Percentiles rank a stretch among this genome's conserved stretches.
Conservation (phyloP, 2,329 filamentous ascomycete genomes). For the Penicillium sp. region DNA sequence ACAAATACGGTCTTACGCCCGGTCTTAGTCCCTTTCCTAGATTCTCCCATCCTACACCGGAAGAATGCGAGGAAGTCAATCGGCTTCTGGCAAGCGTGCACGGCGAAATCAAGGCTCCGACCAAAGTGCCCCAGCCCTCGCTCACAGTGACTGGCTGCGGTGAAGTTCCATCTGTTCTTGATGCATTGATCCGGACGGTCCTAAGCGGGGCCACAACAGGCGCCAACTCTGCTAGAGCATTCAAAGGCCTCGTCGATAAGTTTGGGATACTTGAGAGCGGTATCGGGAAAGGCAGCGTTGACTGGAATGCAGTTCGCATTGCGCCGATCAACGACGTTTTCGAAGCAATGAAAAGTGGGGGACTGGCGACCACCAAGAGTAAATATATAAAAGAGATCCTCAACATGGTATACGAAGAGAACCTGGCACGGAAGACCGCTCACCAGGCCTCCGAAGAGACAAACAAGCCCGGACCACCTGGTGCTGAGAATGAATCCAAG, state of each 20-base stretch:
- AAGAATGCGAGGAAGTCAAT: slow-evolving; percentile 67
- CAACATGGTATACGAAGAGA: slow-evolving; percentile 67
- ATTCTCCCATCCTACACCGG: slow-evolving; percentile 59
- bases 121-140: slow-evolving; percentile 66
- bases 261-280: slow-evolving; percentile 63
- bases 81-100: slow-evolving; percentile 62
- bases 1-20: slow-evolving; percentile 51
- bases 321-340: slow-evolving; percentile 60
- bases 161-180: slow-evolving; percentile 62
- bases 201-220: slow-evolving; percentile 59
- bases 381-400: slow-evolving; percentile 70
- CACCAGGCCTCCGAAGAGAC: slow-evolving; percentile 45
- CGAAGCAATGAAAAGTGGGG: slow-evolving; percentile 66
- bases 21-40: slow-evolving; percentile 63
- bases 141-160: slow-evolving; percentile 67
- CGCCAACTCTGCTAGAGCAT: slow-evolving; percentile 61
- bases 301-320: slow-evolving; percentile 68
- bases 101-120: slow-evolving; percentile 60
- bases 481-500: slow-evolving; percentile 36
- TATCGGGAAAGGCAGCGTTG: slow-evolving; percentile 65
- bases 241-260: slow-evolving; percentile 59
- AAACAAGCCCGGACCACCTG: slow-evolving; percentile 38
- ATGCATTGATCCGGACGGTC: slow-evolving; percentile 60
- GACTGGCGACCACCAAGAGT: slow-evolving; percentile 67
- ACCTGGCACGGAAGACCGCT: slow-evolving; percentile 53